Percentiles rank a stretch among this genome's conserved stretches.
These are phyloP conservation scores for Chaetomium sp. DNA, from an alignment of 2,329 filamentous ascomycete species.

Conservation along the genomic window DNA sequence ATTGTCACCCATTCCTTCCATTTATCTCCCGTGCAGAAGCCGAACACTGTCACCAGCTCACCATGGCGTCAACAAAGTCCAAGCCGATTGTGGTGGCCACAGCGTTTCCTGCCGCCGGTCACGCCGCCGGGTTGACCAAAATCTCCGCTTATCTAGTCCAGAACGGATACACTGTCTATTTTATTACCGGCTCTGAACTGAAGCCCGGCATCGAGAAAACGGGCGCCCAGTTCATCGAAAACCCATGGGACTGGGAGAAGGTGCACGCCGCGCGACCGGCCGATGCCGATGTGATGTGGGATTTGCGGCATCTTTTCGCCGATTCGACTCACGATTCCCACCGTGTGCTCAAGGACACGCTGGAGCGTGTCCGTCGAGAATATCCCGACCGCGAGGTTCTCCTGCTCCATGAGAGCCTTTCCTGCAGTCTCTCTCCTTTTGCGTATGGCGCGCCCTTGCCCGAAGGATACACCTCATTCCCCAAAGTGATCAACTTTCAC, in stretches of 20 bases:
- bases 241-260: background rate
- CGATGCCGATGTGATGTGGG: conserved; percentile 24
- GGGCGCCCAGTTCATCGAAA: conserved; percentile 33
- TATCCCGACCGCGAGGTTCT: conserved; percentile 35
- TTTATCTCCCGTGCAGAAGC: background rate
- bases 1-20: background rate
- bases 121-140: conserved; percentile 27
- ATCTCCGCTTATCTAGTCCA: conserved; percentile 33
- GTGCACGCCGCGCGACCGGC: background rate
- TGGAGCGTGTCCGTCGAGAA: conserved; percentile 29
- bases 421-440: conserved; percentile 34
- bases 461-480: conserved; percentile 31
- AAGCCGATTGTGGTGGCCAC: conserved; percentile 28
- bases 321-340: conserved; percentile 26
- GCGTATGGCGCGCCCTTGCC: conserved; percentile 33
- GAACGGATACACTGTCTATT: conserved; percentile 37
- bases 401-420: conserved; percentile 37
- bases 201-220: conserved; percentile 30
- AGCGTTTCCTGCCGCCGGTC: conserved; percentile 27
- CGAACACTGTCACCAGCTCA: background rate
- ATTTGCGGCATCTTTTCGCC: conserved; percentile 31
- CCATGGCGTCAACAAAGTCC: background rate
- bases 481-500: conserved; percentile 35
- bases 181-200: conserved; percentile 35
- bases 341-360: conserved; percentile 17